phyloP scores from a whole-genome alignment of 148 eudicot species.

The Amaranthus palmeri region DNA sequence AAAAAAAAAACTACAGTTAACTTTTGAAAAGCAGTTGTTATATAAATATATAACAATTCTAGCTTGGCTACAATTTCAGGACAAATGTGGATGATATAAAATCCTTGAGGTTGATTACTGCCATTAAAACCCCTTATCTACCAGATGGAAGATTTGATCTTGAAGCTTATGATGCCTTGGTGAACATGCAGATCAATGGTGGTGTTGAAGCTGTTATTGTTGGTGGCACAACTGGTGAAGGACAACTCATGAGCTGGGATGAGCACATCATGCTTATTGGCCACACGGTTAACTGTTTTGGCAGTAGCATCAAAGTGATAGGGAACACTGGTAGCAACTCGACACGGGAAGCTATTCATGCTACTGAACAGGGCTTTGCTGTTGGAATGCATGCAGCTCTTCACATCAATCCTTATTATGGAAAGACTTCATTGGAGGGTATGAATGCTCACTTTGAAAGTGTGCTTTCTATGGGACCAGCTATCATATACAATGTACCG shows the following conservation, averaged over 20 bases:
- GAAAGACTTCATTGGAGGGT: constrained; percentile 78
- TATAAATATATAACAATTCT: neutral
- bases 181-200: constrained; percentile 69
- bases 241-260: constrained; percentile 92
- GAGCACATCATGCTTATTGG: constrained; percentile 94
- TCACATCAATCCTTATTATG: constrained; percentile 89
- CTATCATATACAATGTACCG: constrained; percentile 81
- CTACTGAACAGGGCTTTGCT: constrained; percentile 85
- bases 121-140: constrained; percentile 83
- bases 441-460: constrained; percentile 66
- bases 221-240: constrained; percentile 94
- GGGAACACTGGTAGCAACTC: constrained; percentile 94
- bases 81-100: constrained; percentile 78
- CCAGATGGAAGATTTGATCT: constrained; percentile 94
- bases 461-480: constrained; percentile 79
- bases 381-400: constrained; percentile 98
- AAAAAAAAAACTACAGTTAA: neutral
- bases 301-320: constrained; percentile 67
- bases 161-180: constrained; percentile 78
- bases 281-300: constrained; percentile 84
- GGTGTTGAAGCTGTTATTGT: constrained; percentile 84
- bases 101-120: constrained; percentile 63
- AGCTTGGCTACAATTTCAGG: constrained; percentile 37
- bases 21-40: neutral
- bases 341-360: constrained; percentile 90